Percentiles rank a stretch among this genome's conserved stretches.
Evolutionary conservation across 2,329 filamentous ascomycete species (phyloP).

Genomic region (Lachnellula hyalina): DNA sequence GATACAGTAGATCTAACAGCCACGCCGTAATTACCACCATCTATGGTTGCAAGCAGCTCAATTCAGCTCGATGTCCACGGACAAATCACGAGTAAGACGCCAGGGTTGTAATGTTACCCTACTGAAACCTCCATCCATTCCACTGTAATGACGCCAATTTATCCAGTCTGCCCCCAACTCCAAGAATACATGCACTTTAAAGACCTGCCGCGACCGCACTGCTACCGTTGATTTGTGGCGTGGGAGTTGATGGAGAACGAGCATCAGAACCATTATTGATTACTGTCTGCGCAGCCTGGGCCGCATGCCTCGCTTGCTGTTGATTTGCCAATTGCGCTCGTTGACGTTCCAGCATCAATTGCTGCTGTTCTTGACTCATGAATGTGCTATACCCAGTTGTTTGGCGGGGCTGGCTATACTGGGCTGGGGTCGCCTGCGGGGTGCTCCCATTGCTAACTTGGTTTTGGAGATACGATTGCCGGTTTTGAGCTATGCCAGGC

Average conservation of each 20-base stretch:
- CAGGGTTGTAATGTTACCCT: neutral
- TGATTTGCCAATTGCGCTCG: slow-evolving; percentile 31
- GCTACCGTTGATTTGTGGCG: slow-evolving; percentile 22
- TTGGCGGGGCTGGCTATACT: slow-evolving; percentile 12
- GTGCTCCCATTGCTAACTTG: slow-evolving; percentile 23
- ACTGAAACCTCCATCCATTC: neutral
- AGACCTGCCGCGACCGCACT: slow-evolving; percentile 20
- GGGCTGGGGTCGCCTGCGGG: slow-evolving; percentile 19
- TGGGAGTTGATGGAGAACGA: slow-evolving; percentile 19
- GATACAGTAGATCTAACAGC: no score
- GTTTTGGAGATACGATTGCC: slow-evolving; percentile 20
- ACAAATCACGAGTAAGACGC: neutral
- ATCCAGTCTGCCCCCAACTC: neutral
- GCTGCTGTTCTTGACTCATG: slow-evolving; percentile 32
- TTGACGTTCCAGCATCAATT: slow-evolving; percentile 33
- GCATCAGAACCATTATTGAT: neutral
- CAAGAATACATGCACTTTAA: neutral
- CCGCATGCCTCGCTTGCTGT: slow-evolving; percentile 27
- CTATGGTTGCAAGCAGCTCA: neutral
- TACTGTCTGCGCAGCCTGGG: slow-evolving; percentile 20
- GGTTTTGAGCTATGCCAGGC: slow-evolving; percentile 18
- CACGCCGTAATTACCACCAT: neutral
- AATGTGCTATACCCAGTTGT: slow-evolving; percentile 23
- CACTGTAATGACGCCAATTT: neutral
- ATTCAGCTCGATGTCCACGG: neutral